A percentile compares a stretch with the other conserved stretches of the same genome.
Conservation (phyloP, 192 early-diverging fungal genomes). For the Dispira simplex region DNA sequence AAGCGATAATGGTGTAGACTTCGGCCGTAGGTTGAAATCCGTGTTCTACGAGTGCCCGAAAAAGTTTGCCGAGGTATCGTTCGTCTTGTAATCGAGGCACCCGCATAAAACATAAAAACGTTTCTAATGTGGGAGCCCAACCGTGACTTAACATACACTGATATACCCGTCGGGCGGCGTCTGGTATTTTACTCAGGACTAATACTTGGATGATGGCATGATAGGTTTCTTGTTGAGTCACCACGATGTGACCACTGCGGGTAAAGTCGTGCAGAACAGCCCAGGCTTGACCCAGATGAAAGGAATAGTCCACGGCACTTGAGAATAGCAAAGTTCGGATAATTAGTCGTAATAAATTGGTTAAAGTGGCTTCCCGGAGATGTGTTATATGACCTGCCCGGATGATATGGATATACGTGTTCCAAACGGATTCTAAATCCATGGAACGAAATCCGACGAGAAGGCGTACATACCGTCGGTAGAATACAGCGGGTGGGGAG, state of each 20-base stretch:
- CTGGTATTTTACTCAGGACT: neutral
- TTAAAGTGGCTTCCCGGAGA: neutral
- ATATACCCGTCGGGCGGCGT: neutral
- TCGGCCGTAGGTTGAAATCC: neutral
- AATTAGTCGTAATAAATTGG: neutral
- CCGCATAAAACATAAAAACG: neutral
- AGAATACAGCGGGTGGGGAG: no score
- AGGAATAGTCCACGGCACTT: neutral
- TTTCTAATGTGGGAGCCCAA: neutral
- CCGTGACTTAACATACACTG: neutral
- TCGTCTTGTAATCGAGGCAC: neutral
- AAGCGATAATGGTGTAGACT: neutral
- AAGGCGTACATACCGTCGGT: neutral
- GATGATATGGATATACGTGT: neutral
- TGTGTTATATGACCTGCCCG: no score
- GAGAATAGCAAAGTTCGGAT: neutral
- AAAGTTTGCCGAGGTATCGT: neutral
- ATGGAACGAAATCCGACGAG: neutral
- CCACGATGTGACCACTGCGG: neutral
- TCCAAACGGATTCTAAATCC: neutral
- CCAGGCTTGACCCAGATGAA: neutral
- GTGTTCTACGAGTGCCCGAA: neutral
- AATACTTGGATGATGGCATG: neutral
- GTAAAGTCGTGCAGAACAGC: neutral
- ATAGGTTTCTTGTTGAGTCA: neutral